phyloP scores from a whole-genome alignment of 1,284 basidiomycete species.

The Ganoderma meredithae region DNA sequence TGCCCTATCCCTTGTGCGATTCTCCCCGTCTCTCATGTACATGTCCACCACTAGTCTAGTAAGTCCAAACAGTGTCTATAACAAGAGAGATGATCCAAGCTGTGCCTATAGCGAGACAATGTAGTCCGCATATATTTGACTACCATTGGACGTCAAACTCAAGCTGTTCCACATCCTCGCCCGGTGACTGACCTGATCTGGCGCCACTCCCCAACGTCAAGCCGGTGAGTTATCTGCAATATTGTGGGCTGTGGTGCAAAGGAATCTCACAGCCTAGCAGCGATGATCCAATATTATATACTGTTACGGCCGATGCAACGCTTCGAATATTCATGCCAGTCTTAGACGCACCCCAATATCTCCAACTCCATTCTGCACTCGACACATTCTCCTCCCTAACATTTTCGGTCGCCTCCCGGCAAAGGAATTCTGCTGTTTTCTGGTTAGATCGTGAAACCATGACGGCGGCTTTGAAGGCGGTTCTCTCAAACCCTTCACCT shows the following conservation, averaged over 20 bases:
- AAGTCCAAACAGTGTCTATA: slow-evolving; percentile 33
- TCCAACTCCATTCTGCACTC: slow-evolving; percentile 84
- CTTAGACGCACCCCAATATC: slow-evolving; percentile 83
- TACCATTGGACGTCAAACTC: slow-evolving; percentile 71
- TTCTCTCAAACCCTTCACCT: slow-evolving; percentile 42
- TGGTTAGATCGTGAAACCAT: slow-evolving; percentile 71
- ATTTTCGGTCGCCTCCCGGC: slow-evolving; percentile 45
- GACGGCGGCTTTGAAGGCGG: slow-evolving; percentile 52
- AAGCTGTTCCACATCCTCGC: slow-evolving; percentile 72
- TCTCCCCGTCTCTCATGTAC: slow-evolving; percentile 79
- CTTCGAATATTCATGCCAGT: slow-evolving; percentile 89
- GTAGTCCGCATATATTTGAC: slow-evolving; percentile 73
- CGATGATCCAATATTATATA: slow-evolving; percentile 80
- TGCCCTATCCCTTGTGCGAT: slow-evolving; percentile 59
- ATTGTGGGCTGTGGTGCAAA: neutral
- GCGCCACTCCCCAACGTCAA: slow-evolving; percentile 70
- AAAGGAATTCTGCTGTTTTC: slow-evolving; percentile 58
- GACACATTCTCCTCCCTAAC: slow-evolving; percentile 67
- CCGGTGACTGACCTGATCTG: slow-evolving; percentile 70
- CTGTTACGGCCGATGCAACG: slow-evolving; percentile 76
- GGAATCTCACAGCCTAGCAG: slow-evolving; percentile 45
- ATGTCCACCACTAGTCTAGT: slow-evolving; percentile 72
- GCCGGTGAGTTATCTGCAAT: slow-evolving; percentile 56
- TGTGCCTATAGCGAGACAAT: slow-evolving; percentile 57
- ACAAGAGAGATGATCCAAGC: slow-evolving; percentile 5